phyloP scores from a whole-genome alignment of 2,329 filamentous ascomycete genomes.

The Lanzia echinophila region DNA sequence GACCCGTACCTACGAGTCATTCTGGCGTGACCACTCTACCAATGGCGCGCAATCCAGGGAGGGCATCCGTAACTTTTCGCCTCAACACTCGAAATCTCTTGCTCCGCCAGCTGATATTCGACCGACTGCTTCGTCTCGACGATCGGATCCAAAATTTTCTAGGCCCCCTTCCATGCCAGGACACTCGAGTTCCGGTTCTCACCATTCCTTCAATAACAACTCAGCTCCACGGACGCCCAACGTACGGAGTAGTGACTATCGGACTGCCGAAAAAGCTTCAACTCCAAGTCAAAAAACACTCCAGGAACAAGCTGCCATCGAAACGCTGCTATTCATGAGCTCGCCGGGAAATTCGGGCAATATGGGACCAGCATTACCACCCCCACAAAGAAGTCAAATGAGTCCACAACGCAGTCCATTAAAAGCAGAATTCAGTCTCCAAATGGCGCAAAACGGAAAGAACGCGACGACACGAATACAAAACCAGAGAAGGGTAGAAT shows the following conservation, averaged over 20 bases:
- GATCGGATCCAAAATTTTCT: slow-evolving; percentile 27
- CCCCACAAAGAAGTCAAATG: slow-evolving; percentile 30
- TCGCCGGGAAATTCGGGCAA: slow-evolving; percentile 66
- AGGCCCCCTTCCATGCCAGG: slow-evolving; percentile 25
- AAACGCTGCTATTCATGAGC: slow-evolving; percentile 75
- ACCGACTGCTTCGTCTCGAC: slow-evolving; percentile 23
- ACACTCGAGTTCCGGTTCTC: background rate
- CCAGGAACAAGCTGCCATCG: slow-evolving; percentile 74
- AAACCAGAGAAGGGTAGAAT: slow-evolving; percentile 18
- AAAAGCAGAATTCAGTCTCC: slow-evolving; percentile 25
- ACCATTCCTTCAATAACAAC: slow-evolving; percentile 4
- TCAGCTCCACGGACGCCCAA: slow-evolving; percentile 25
- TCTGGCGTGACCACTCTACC: slow-evolving; percentile 38
- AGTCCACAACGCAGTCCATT: slow-evolving; percentile 29
- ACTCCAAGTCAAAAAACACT: slow-evolving; percentile 59
- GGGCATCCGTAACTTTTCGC: slow-evolving; percentile 29
- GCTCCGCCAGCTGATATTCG: slow-evolving; percentile 35
- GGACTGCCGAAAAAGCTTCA: slow-evolving; percentile 32
- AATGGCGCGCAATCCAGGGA: slow-evolving; percentile 16
- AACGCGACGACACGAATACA: slow-evolving; percentile 17
- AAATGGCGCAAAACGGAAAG: slow-evolving; percentile 17
- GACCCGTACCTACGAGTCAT: slow-evolving; percentile 37
- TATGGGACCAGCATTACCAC: slow-evolving; percentile 47
- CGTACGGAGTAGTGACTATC: slow-evolving; percentile 1
- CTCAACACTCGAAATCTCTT: slow-evolving; percentile 39